phyloP scores from a whole-genome alignment of 495 filamentous ascomycete species.

The Venustampulla echinocandica region DNA sequence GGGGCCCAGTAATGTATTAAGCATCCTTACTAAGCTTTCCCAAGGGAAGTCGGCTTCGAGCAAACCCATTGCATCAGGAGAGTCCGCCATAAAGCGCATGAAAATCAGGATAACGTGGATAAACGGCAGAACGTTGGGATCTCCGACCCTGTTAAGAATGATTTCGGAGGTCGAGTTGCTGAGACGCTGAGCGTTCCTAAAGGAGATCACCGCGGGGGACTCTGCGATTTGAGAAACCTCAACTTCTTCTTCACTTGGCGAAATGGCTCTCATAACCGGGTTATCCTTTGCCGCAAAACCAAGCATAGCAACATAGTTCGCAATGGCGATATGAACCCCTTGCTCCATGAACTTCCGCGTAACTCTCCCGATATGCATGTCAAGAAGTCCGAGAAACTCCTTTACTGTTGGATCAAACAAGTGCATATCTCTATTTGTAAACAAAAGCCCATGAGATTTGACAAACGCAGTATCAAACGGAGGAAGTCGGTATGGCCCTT shows the following conservation, averaged over 20 bases:
- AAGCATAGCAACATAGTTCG: constrained; percentile 10
- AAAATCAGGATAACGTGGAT: constrained; percentile 12
- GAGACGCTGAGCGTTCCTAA: constrained; percentile 1
- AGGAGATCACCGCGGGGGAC: background rate
- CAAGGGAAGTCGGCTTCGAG: constrained; percentile 9
- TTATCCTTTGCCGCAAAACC: constrained; percentile 10
- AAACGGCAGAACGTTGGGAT: constrained; percentile 15
- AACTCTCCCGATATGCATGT: constrained; percentile 49
- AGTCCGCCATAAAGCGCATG: constrained; percentile 6
- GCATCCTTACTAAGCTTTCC: constrained; percentile 3
- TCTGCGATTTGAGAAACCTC: background rate
- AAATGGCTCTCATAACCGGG: constrained; percentile 6
- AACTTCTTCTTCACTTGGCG: background rate
- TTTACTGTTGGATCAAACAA: constrained; percentile 37
- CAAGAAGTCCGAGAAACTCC: constrained; percentile 46
- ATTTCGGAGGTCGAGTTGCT: constrained; percentile 5
- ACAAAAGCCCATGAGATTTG: constrained; percentile 56
- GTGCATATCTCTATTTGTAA: constrained; percentile 42
- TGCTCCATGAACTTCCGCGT: constrained; percentile 55
- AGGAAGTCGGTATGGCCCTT: constrained; percentile 16
- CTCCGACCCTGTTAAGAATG: constrained; percentile 7
- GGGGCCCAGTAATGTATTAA: constrained; percentile 24
- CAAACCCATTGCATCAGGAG: background rate
- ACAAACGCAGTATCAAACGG: constrained; percentile 45
- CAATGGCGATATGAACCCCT: constrained; percentile 52